phyloP scores from a whole-genome alignment of 306 rosid genomes.

The Vigna trinervia region DNA sequence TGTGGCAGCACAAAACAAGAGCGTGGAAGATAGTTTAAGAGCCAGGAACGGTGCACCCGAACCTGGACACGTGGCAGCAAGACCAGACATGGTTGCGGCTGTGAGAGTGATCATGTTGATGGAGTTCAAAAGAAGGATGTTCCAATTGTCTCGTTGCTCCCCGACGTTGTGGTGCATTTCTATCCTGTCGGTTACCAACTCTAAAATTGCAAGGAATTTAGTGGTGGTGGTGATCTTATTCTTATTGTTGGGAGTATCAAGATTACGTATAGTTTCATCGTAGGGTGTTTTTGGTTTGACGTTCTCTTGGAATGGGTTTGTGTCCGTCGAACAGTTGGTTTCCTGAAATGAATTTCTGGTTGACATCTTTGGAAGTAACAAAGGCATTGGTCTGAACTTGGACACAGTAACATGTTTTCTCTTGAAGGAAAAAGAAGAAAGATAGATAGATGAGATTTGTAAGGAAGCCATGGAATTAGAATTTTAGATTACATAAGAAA shows the following conservation, averaged over 20 bases:
- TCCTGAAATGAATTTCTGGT: not conserved
- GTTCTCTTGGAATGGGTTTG: not conserved
- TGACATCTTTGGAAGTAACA: slow-evolving; percentile 20
- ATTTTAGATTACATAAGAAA: not conserved
- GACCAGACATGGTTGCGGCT: slow-evolving; percentile 36
- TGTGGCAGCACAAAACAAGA: slow-evolving; percentile 39
- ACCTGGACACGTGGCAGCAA: not conserved
- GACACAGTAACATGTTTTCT: slow-evolving; percentile 15
- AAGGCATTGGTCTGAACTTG: not conserved
- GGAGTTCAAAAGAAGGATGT: slow-evolving; percentile 43
- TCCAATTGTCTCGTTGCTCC: slow-evolving; percentile 44
- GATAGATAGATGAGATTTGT: slow-evolving; percentile 7
- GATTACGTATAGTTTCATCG: not conserved
- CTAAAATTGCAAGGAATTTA: slow-evolving; percentile 31
- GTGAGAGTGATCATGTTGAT: slow-evolving; percentile 43
- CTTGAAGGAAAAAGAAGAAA: slow-evolving; percentile 22
- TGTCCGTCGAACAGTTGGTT: not conserved
- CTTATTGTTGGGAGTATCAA: not conserved
- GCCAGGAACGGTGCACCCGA: slow-evolving; percentile 34
- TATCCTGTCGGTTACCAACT: slow-evolving; percentile 36
- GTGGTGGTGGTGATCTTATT: not conserved
- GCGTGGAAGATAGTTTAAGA: slow-evolving; percentile 40
- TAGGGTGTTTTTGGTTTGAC: not conserved
- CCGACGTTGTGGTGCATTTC: slow-evolving; percentile 44
- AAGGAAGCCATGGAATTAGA: slow-evolving; percentile 6